phyloP scores from a whole-genome alignment of 495 filamentous ascomycete genomes.

The Neurospora sp. region DNA sequence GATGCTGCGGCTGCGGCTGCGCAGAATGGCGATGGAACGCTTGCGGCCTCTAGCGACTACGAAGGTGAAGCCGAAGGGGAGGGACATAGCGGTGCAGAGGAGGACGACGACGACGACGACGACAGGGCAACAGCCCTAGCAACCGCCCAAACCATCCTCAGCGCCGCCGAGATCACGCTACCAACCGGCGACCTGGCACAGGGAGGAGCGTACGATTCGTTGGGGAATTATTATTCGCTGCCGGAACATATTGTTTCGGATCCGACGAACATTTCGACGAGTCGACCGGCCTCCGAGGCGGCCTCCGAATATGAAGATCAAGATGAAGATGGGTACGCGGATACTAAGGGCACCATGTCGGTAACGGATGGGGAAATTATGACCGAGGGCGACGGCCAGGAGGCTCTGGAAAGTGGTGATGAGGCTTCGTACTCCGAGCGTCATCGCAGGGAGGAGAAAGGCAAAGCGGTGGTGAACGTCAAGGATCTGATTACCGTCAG shows the following conservation, averaged over 20 bases:
- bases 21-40: slow-evolving; percentile 5
- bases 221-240: slow-evolving; percentile 65
- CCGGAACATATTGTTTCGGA: slow-evolving; percentile 68
- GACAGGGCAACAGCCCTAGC: slow-evolving; percentile 33
- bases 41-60: slow-evolving; percentile 9
- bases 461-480: slow-evolving; percentile 37
- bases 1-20: slow-evolving; percentile 19
- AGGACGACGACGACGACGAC: slow-evolving; percentile 9
- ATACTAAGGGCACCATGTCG: slow-evolving; percentile 24
- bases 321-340: slow-evolving; percentile 1
- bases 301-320: slow-evolving; percentile 1
- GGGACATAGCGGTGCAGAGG: slow-evolving; percentile 3
- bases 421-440: slow-evolving; percentile 27
- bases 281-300: slow-evolving; percentile 7
- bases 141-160: slow-evolving; percentile 69
- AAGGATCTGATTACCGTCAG: slow-evolving; percentile 49
- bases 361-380: slow-evolving; percentile 35
- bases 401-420: slow-evolving; percentile 35
- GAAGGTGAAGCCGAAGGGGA: slow-evolving; percentile 8
- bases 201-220: slow-evolving; percentile 62
- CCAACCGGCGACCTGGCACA: slow-evolving; percentile 63
- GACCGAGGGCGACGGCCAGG: slow-evolving; percentile 15
- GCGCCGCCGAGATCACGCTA: slow-evolving; percentile 68
- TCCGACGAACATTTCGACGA: slow-evolving; percentile 54
- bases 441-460: slow-evolving; percentile 56